Base-by-base conservation (phyloP, 805 yeast species). In the Candida ortonii region DNA sequence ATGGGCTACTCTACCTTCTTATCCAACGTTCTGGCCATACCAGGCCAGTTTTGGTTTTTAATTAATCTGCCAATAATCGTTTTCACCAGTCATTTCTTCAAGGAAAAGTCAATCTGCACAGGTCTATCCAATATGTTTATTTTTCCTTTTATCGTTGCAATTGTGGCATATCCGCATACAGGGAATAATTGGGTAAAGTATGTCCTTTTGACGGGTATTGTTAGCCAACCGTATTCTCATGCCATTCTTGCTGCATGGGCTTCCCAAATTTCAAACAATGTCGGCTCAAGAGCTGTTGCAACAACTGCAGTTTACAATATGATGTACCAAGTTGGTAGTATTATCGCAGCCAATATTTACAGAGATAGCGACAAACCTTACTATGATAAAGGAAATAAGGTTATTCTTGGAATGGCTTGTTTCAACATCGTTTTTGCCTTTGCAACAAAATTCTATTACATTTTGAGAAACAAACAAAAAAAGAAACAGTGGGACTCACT, bases 1-100 rank as follows among this genome's bases (percentile, higher is more conserved):
- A 52, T 76, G 44, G 80, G 80, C 1, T 76, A 70, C 55, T 52
- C 65, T 16, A 71, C 78, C 1, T 67, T 73, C 47, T 58, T 64
- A 26, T 68, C 76, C 13, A 74, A 71, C 45, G 58, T 71, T 24
- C 55, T 76, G 28, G 58, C 71, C 5, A 73, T 76, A 34, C 80
- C 81, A 1, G 63, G 63, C 34, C 63, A 60, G 10, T 39, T 55
- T 4, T 46, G 66, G 53, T 36, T 65, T 7, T 14, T 43, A 6
- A 43, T 59, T n/a, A 62, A 51, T 5, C 43, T 67, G 43, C 41
- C 66, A 4, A 8, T 41, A 2, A 39, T 57, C 26, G 46, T 65
- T 2, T 26, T 63, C 11, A 54, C 57, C 7, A 55, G 70, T 19
- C 66, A 66, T 32, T 30, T 34, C n/a, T 20, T 56, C 19, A 52